Base-by-base conservation (phyloP, 2,329 filamentous ascomycete genomes). In the Arthrobotrys megalospora region DNA sequence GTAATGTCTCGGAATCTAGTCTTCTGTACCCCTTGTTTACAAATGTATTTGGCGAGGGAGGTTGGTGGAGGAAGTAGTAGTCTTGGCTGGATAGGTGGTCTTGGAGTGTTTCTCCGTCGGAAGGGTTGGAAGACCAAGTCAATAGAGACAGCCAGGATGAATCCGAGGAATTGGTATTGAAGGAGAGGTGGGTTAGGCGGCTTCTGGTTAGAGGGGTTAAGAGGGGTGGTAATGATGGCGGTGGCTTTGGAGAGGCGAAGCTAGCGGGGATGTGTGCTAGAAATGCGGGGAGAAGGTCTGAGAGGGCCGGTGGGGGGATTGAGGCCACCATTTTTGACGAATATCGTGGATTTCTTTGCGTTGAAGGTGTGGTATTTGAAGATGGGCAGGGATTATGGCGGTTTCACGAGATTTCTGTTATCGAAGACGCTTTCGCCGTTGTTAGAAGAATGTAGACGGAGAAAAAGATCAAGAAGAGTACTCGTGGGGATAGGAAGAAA, bases 41-140 rank as follows among this genome's bases (percentile, higher is more conserved):
- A 6, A 89, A 87, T 71, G 93, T 91, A 71, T 83, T 83, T 87
- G 81, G 90, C 88, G 87, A 88, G 89, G 83, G 92, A 90, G 89
- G 83, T 94, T 92, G 67, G 82, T 96, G 93, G n/a, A 92, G 91
- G 83, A 94, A 91, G 36, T 95, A 86, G 53, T 87, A 85, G 66
- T 92, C 89, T 70, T 88, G 87, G 80, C 88, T 87, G 36, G 90
- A 89, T 12, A 91, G 85, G 53, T 81, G 80, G 73, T 89, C 86
- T n/a, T 88, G 86, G 16, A 95, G 86, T 80, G 86, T 88, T 7
- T 86, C 83, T 1, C 85, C 86, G 50, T 88, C 85, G 80, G 87
- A 84, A 6, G 86, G 82, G 81, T 92, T 89, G 86, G 93, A 68
- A 1, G 81, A 81, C 81, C 81, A 94, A 82, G 89, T 91, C 24